These are phyloP conservation scores for Phytophthora sp. DNA, from an alignment of 352 stramenopile genomes.

Conservation along the genomic window DNA sequence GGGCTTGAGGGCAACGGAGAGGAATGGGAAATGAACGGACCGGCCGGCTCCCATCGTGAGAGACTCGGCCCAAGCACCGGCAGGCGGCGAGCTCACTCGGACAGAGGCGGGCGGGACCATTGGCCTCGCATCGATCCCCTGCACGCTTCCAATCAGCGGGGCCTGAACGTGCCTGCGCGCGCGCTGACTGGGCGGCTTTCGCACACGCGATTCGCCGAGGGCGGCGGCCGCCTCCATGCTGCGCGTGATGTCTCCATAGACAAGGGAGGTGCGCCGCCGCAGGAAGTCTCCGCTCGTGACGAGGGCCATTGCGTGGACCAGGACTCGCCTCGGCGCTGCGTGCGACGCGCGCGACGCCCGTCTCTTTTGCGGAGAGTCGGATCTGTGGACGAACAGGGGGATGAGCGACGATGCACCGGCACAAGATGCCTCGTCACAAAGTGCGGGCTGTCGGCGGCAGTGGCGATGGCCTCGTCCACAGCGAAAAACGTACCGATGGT, in stretches of 20 bases:
- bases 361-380: constrained; percentile 22
- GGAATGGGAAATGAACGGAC: constrained; percentile 19
- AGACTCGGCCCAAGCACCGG: neutral
- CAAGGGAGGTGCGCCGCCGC: constrained; percentile 1
- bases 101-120: constrained; percentile 11
- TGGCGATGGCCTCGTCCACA: neutral
- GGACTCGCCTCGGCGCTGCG: neutral
- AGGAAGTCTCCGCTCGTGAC: constrained; percentile 19
- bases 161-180: constrained; percentile 20
- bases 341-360: constrained; percentile 11
- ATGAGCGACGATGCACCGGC: constrained; percentile 30
- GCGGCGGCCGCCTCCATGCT: constrained; percentile 23
- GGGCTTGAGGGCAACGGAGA: constrained; percentile 18
- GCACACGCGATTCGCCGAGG: constrained; percentile 23
- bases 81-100: constrained; percentile 3
- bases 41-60: neutral
- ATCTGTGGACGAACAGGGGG: constrained; percentile 31
- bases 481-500: neutral
- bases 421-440: constrained; percentile 23
- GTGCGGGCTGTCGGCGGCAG: neutral
- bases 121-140: constrained; percentile 7
- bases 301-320: constrained; percentile 16
- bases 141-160: constrained; percentile 26
- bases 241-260: constrained; percentile 16
- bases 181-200: constrained; percentile 20